These are phyloP conservation scores for Cavenderia fasciculata DNA, from an alignment of 78 protist species.

Conservation along the genomic window DNA sequence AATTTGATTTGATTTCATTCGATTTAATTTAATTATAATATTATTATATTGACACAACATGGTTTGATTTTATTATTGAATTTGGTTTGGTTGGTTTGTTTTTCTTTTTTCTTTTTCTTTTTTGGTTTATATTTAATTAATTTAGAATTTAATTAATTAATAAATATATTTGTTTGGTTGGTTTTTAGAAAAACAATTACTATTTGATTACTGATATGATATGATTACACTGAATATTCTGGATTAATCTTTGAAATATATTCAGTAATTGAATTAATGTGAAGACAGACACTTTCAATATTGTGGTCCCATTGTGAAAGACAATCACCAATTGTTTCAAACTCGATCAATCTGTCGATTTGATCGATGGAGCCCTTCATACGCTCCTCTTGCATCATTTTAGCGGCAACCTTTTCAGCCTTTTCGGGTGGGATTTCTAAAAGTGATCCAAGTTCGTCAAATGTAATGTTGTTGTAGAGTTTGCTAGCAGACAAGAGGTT, in stretches of 20 bases:
- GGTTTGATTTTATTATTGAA: too few relatives aligned
- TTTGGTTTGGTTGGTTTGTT: too few relatives aligned
- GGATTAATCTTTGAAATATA: conserved; percentile 53
- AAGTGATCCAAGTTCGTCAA: conserved; percentile 92
- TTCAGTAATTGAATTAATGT: conserved; percentile 70
- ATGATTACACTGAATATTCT: conserved; percentile 57
- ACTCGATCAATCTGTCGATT: conserved; percentile 73
- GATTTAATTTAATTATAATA: too few relatives aligned
- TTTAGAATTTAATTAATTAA: too few relatives aligned
- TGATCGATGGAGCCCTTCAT: conserved; percentile 84
- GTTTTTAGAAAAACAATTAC: too few relatives aligned
- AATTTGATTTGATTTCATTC: too few relatives aligned
- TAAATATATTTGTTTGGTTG: too few relatives aligned
- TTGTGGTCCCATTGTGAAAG: conserved; percentile 67
- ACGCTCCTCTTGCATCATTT: conserved; percentile 93
- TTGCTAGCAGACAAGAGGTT: conserved; percentile 88
- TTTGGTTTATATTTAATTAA: too few relatives aligned
- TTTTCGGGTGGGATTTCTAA: conserved; percentile 85
- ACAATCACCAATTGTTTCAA: conserved; percentile 59
- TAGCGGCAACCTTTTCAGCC: conserved; percentile 91
- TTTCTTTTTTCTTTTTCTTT: too few relatives aligned
- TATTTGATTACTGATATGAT: too few relatives aligned
- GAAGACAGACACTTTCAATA: conserved; percentile 62
- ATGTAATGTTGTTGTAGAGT: conserved; percentile 91
- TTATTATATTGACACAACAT: too few relatives aligned